phyloP scores from a whole-genome alignment of 148 eudicot species.

The Cornus controversa region DNA sequence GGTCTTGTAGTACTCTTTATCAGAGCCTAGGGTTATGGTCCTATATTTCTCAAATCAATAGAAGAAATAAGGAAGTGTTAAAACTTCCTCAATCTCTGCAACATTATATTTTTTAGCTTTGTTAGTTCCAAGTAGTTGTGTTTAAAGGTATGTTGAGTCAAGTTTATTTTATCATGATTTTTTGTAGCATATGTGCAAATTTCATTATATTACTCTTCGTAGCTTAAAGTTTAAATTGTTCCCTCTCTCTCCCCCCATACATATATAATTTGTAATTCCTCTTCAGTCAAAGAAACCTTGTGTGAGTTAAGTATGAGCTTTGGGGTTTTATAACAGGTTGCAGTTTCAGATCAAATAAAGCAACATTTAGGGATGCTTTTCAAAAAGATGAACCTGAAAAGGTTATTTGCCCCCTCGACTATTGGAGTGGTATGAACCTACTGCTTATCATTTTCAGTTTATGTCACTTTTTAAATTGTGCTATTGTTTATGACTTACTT shows the following conservation, averaged over 20 bases:
- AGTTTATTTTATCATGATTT: too few species aligned
- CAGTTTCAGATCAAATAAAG: slow-evolving; percentile 17
- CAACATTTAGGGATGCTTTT: slow-evolving; percentile 17
- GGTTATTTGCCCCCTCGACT: slow-evolving; percentile 54
- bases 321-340: slow-evolving; percentile 21
- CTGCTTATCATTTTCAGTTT: neutral
- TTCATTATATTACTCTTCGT: too few species aligned
- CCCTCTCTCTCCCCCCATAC: too few species aligned
- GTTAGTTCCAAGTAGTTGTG: neutral
- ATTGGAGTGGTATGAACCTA: slow-evolving; percentile 45
- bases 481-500: neutral
- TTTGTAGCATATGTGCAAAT: too few species aligned
- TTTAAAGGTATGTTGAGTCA: neutral
- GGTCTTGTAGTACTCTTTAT: too few species aligned
- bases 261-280: too few species aligned
- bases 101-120: neutral
- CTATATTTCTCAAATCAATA: too few species aligned
- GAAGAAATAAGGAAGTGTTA: too few species aligned
- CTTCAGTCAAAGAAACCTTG: too few species aligned
- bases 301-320: neutral
- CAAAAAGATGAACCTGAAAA: slow-evolving; percentile 36
- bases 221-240: too few species aligned
- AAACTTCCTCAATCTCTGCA: too few species aligned
- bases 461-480: neutral
- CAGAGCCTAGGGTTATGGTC: too few species aligned